Percentiles rank a stretch among this genome's conserved stretches.
Evolutionary conservation across 2,329 filamentous ascomycete genomes (phyloP).

Genomic region (Chrysoporthe austroafricana): DNA sequence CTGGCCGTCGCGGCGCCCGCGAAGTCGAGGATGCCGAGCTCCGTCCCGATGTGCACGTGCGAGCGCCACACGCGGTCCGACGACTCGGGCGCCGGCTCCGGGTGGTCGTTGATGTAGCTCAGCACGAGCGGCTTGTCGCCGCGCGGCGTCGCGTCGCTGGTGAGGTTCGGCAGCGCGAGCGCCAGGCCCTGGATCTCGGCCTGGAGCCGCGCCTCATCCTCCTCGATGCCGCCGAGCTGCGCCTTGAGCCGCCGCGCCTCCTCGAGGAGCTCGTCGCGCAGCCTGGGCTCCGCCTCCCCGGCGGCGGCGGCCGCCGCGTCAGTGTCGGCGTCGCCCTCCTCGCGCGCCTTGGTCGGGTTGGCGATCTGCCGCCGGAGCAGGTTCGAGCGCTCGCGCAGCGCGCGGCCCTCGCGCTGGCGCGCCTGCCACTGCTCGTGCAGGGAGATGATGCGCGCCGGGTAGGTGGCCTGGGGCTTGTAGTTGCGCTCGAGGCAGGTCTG

Average conservation of each 20-base stretch:
- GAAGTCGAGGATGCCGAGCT: conserved; percentile 92
- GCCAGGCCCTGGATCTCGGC: conserved; percentile 75
- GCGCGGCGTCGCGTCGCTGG: conserved; percentile 73
- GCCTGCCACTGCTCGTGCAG: conserved; percentile 62
- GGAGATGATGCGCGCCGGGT: conserved; percentile 59
- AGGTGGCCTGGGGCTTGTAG: conserved; percentile 63
- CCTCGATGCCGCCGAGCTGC: conserved; percentile 62
- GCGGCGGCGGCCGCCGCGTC: no score
- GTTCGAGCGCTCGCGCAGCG: conserved; percentile 69
- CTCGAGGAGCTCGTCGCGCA: conserved; percentile 59
- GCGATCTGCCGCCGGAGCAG: conserved; percentile 61
- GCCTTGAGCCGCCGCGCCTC: conserved; percentile 70
- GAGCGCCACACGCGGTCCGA: conserved; percentile 64
- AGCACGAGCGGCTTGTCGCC: conserved; percentile 68
- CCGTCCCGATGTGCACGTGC: conserved; percentile 83
- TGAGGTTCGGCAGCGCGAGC: conserved; percentile 83
- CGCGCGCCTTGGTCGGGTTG: conserved; percentile 53
- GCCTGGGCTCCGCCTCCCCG: conserved; percentile 38
- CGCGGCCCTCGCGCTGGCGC: conserved; percentile 63
- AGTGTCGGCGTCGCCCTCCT: no score
- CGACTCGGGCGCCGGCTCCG: conserved; percentile 39
- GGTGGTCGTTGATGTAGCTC: conserved; percentile 78
- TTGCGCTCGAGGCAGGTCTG: conserved; percentile 86
- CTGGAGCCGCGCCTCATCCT: conserved; percentile 61
- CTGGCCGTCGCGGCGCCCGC: conserved; percentile 76